Evolutionary conservation across 352 stramenopile species (phyloP), one percentile per base, ranked within the genome.

Genomic region (Globisporangium nodosum): DNA sequence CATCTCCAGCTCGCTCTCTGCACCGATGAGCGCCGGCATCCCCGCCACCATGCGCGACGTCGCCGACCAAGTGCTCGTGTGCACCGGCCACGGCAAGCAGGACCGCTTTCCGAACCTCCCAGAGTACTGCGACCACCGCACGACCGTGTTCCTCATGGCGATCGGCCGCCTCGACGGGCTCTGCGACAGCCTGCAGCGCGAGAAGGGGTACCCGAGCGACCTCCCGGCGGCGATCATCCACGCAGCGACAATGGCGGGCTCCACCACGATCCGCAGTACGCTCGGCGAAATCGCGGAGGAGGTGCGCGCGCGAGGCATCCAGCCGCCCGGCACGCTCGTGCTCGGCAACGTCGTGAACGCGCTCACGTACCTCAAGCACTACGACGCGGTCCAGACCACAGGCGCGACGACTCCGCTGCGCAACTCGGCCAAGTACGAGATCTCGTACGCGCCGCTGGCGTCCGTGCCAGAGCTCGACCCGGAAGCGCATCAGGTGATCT

Each of bases 131-230:
- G 75, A 87, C 56, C 88, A 98, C 72, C 92, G 97, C 64, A 99
- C 96, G 24, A 90, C 97, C 8, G 93, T 99, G 24, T 98, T 98
- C 77, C 79, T 99, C 61, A 99, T 99, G 96, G 94, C 94, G 18
- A 97, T 99, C 58, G 94, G 95, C 48, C 78, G 96, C 49, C 74
- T 99, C 35, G 66, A 93, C 42, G 75, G 92, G 47, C 78, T 99
- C 9, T 96, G 80, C 60, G 56, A 81, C 20, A 83, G 81, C 43
- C 68, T 98, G 18, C 71, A 94, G 39, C 53, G 68, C 30, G 72
- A 94, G 48, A 76, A 82, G 16, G 82, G 85, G 24, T 99, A 98
- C 76, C 96, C 96, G 3, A 67, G 54, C 49, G 75, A 96, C 42
- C 92, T 94, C 45, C 91, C 95, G 2, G 94, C 97, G 0, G 94